phyloP scores from a whole-genome alignment of 257 asterid genomes.

The Penstemon barbatus region DNA sequence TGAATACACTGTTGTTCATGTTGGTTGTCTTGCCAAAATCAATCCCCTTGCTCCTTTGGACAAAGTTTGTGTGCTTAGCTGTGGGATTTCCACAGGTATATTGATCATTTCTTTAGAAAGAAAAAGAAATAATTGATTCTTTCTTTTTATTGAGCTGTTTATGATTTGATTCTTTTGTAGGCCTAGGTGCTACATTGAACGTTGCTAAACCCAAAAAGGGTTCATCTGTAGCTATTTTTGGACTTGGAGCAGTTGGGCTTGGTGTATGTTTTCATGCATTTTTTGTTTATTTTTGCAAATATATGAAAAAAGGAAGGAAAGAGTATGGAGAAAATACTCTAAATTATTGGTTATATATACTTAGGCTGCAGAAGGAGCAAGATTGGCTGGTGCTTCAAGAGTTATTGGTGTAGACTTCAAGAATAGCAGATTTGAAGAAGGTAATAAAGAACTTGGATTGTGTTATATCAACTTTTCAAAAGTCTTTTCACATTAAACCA shows the following conservation, averaged over 20 bases:
- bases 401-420: slow-evolving; percentile 67
- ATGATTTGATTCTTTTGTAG: slow-evolving; percentile 34
- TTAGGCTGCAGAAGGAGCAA: slow-evolving; percentile 86
- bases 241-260: slow-evolving; percentile 81
- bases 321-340: background rate
- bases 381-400: slow-evolving; percentile 84
- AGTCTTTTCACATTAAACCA: background rate
- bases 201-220: slow-evolving; percentile 77
- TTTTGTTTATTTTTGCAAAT: background rate
- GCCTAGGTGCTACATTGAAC: slow-evolving; percentile 80
- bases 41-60: slow-evolving; percentile 77
- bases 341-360: background rate
- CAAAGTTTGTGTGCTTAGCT: slow-evolving; percentile 75
- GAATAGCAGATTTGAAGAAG: slow-evolving; percentile 52
- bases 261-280: slow-evolving; percentile 43
- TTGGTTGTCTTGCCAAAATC: slow-evolving; percentile 74
- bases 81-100: slow-evolving; percentile 84
- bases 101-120: background rate
- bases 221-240: slow-evolving; percentile 66
- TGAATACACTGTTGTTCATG: slow-evolving; percentile 78
- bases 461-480: background rate
- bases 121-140: background rate
- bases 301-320: background rate
- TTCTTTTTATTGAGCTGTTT: background rate
- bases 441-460: slow-evolving; percentile 19